Base-by-base conservation (phyloP, 495 filamentous ascomycete genomes). In the Lasiosphaeria hispida region DNA sequence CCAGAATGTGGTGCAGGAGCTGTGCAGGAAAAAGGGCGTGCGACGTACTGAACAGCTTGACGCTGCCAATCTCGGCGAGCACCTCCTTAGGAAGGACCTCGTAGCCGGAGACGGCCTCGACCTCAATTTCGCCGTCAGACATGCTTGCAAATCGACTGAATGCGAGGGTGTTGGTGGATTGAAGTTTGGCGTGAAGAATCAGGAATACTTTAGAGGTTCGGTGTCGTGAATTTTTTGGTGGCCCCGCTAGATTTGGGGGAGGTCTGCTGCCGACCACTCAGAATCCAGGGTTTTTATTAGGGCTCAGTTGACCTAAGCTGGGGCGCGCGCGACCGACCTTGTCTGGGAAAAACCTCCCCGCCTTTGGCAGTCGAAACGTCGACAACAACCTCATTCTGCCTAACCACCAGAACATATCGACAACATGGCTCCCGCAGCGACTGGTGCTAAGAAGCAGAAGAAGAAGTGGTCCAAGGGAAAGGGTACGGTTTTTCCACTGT, bases 391-490 rank as follows among this genome's bases (percentile, higher is more conserved):
- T 69, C 70, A 71, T 76, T 56, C 33, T 40, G 18, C 53, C 66
- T 68, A 71, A 73, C 64, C 75, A 72, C 71, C 63, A 70, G 64
- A 62, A 72, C 57, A 72, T 59, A 68, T 54, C 58, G 70, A 66
- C 70, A 79, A 75, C 66, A 79, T 79, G 88, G 88, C 89, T 71
- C 88, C 89, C 78, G 85, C 87, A 78, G 82, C 86, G 76, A 78
- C 89, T 77, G 91, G 90, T 73, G 90, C 87, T 75, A 96, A 95
- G 87, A 96, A 96, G 83, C 90, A 93, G 76, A 96, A 96, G 90
- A 97, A 97, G 91, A 96, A 97, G 93, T 97, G 93, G 93, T 96
- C 92, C 68, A 98, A 97, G 90, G 95, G 91, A 79, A 96, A 96
- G 86, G 70, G 70, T 73, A 68, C 64, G 63, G 34, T 38, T 42